Evolutionary conservation across 2,329 filamentous ascomycete genomes (phyloP), one percentile per base, ranked within the genome.

Genomic region (Tolypocladium endophyticum): DNA sequence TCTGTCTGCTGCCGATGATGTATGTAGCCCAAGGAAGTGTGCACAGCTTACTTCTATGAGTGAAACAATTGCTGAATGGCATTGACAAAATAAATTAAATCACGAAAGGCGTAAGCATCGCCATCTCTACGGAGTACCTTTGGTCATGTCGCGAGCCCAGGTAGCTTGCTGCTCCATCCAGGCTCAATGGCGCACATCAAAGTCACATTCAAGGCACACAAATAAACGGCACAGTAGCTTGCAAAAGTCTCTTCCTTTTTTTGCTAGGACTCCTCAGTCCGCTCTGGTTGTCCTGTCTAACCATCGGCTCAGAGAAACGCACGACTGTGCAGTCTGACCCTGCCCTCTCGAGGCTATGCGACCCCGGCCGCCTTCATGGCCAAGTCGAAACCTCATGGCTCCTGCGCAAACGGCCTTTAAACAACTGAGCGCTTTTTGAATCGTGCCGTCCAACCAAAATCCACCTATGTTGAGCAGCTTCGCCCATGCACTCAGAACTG

Each of bases 181-280:
- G 3, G 9, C 9, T 23, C 18, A 47, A 47, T 11, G 23, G 9
- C n/a, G 23, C 43, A 47, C 43, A 47, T 47, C 43, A n/a, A 2
- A 25, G 23, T 52, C 47, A 20, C 45, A 12, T 33, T 28, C 9
- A 33, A 20, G 50, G 11, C 30, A 23, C 50, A 12, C 16, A 9
- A 53, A 11, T 9, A 35, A 23, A 36, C 30, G 14, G 20, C 20
- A 54, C 11, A 25, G 18, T 33, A 4, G 38, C 7, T 33, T 25
- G 36, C 45, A 53, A 60, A 55, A 53, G 23, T 45, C 38, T 54
- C 36, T 55, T 60, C 58, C 56, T 71, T 73, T 74, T 74, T 75
- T 73, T 69, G 70, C 72, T 68, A 67, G 69, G 72, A 74, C 69
- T 75, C 72, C 73, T 76, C 71, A 75, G 72, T 76, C 70, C 72